phyloP scores from a whole-genome alignment of 305 asterid genomes.

The Rubia tinctorum region DNA sequence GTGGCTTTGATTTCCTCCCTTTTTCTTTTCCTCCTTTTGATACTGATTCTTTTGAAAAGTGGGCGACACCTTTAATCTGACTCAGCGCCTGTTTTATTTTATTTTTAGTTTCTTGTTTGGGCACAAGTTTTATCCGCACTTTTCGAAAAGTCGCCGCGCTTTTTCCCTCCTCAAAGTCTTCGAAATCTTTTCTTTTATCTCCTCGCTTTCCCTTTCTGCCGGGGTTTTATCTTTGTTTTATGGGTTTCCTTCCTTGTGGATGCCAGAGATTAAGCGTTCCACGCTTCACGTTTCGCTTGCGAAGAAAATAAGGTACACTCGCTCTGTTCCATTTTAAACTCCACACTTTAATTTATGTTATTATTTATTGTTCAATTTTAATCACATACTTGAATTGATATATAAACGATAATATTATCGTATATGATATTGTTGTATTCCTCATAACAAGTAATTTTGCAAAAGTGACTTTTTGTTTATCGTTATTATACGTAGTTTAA shows the following conservation, averaged over 20 bases:
- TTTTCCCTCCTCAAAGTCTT: conserved; percentile 12
- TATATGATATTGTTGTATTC: too few species aligned
- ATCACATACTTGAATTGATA: too few species aligned
- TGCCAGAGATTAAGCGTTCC: conserved; percentile 7
- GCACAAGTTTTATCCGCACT: conserved; percentile 13
- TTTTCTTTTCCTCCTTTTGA: conserved; percentile 30
- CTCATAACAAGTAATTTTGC: too few species aligned
- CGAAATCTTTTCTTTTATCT: conserved; percentile 8
- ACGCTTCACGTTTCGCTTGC: neutral
- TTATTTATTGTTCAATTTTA: too few species aligned
- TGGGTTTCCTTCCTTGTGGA: conserved; percentile 26
- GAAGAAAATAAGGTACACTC: too few species aligned
- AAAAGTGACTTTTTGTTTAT: too few species aligned
- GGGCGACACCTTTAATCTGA: conserved; percentile 39
- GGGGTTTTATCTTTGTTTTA: conserved; percentile 1
- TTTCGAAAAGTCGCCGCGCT: conserved; percentile 35
- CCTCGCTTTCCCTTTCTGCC: conserved; percentile 9
- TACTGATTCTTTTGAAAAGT: conserved; percentile 43
- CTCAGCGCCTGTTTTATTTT: conserved; percentile 32
- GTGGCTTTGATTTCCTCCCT: conserved; percentile 57
- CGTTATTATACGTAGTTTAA: too few species aligned
- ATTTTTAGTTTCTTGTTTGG: neutral
- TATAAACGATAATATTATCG: too few species aligned
- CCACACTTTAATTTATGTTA: too few species aligned
- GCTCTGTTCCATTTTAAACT: too few species aligned